Evolutionary conservation across 2,329 filamentous ascomycete genomes (phyloP).

Genomic region (Curvularia hawaiiensis): DNA sequence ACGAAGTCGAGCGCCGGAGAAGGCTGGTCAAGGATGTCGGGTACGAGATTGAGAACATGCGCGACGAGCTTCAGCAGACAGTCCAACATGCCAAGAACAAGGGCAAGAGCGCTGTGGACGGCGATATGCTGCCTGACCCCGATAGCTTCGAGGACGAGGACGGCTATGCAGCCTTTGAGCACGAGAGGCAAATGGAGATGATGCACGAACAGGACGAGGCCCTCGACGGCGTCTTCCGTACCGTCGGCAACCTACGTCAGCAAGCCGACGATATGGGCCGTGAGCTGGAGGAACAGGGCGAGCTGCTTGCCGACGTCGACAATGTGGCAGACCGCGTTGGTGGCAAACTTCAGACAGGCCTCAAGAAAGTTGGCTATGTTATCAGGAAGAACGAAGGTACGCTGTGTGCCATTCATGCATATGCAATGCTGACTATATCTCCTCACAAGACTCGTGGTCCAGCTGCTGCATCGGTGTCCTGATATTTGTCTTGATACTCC

Average conservation of each 20-base stretch:
- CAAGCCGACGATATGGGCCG: conserved; percentile 97
- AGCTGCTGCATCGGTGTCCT: conserved; percentile 90
- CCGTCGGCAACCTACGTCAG: conserved; percentile 85
- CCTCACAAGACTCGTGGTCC: conserved; percentile 67
- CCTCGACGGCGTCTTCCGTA: conserved; percentile 89
- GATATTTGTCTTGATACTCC: conserved; percentile 84
- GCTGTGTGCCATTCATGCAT: not conserved
- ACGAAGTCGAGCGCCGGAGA: conserved; percentile 81
- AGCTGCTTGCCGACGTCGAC: conserved; percentile 87
- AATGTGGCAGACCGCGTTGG: conserved; percentile 84
- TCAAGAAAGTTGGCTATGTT: conserved; percentile 84
- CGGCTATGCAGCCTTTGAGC: conserved; percentile 82
- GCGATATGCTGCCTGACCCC: conserved; percentile 63
- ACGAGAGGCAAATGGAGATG: conserved; percentile 87
- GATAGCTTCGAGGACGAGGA: conserved; percentile 62
- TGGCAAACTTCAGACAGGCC: conserved; percentile 80
- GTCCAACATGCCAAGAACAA: conserved; percentile 51
- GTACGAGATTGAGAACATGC: conserved; percentile 87
- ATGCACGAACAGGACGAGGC: conserved; percentile 95
- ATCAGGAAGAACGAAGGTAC: conserved; percentile 88
- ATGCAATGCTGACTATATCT: conserved; percentile 5
- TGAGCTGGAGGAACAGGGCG: conserved; percentile 92
- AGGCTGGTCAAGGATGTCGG: conserved; percentile 88
- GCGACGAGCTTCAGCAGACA: conserved; percentile 73
- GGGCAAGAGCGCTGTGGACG: conserved; percentile 46